A percentile compares a stretch with the other conserved stretches of the same genome.
Conservation (phyloP, 305 asterid species). For the Fraxinus floribunda region DNA sequence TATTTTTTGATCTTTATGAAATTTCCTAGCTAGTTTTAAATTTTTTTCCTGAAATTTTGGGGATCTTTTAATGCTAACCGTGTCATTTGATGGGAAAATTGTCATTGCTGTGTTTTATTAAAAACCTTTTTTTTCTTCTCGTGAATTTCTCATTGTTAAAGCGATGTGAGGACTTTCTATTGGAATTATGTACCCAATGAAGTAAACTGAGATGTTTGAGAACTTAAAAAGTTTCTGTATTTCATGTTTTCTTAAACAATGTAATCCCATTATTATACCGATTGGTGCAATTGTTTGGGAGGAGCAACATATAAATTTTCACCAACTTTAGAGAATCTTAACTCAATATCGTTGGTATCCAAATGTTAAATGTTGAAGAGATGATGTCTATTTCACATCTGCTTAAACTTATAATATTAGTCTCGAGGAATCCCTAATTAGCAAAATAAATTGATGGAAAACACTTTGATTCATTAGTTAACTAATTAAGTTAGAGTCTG, state of each 20-base stretch:
- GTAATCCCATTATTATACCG: background rate
- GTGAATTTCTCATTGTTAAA: background rate
- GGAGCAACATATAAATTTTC: background rate
- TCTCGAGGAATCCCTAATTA: background rate
- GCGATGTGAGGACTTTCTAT: background rate
- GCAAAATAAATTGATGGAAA: background rate
- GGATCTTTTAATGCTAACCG: background rate
- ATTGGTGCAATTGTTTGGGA: background rate
- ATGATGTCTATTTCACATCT: background rate
- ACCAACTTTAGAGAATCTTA: background rate
- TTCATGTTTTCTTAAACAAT: background rate
- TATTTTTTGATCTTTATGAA: background rate
- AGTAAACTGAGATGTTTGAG: background rate
- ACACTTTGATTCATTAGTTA: background rate
- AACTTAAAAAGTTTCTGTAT: background rate
- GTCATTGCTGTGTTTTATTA: background rate
- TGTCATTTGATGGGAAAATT: background rate
- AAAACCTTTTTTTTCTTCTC: constrained; percentile 2
- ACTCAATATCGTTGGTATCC: background rate
- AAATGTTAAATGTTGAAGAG: background rate
- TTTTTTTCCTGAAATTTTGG: background rate
- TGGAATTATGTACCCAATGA: background rate
- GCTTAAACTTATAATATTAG: background rate
- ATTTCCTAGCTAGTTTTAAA: background rate
- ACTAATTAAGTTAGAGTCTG: background rate